A percentile compares a stretch with the other conserved stretches of the same genome.
These are phyloP conservation scores for Backusella westeae DNA, from an alignment of 192 early-diverging fungal species.

Conservation along the genomic window DNA sequence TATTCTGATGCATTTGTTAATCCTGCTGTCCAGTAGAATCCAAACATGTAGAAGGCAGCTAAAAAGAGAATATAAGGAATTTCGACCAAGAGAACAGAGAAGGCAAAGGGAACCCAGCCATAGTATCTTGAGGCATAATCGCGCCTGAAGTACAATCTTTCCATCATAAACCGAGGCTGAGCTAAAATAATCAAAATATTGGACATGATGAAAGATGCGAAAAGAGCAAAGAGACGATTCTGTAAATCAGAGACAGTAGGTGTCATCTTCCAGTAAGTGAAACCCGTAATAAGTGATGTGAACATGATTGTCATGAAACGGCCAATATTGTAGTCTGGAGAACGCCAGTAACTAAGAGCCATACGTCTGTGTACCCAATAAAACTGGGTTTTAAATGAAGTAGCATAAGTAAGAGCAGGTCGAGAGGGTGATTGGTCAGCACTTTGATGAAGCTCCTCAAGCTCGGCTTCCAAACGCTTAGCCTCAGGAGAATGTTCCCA, in stretches of 20 bases:
- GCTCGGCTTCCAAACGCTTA: conserved; percentile 36
- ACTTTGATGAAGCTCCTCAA: conserved; percentile 53
- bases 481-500: conserved; percentile 65
- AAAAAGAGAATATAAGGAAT: conserved; percentile 63
- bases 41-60: conserved; percentile 62
- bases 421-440: conserved; percentile 27
- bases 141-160: conserved; percentile 64
- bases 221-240: conserved; percentile 72
- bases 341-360: conserved; percentile 66
- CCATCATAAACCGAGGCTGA: conserved; percentile 61
- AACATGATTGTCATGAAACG: conserved; percentile 60
- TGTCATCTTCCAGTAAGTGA: conserved; percentile 70
- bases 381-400: conserved; percentile 46
- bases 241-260: conserved; percentile 56
- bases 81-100: conserved; percentile 63
- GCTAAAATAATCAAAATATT: conserved; percentile 69
- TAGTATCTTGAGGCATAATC: conserved; percentile 73
- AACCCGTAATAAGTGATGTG: conserved; percentile 59
- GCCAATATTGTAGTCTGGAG: conserved; percentile 74
- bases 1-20: conserved; percentile 50
- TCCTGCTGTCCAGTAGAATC: conserved; percentile 76
- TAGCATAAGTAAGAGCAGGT: conserved; percentile 42
- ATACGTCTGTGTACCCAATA: conserved; percentile 64
- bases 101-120: conserved; percentile 62
- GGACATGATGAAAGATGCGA: conserved; percentile 63